Evolutionary conservation across 108 stramenopile species (phyloP), one percentile per base, ranked within the genome.

Genomic region (Nannochloropsis gaditana): DNA sequence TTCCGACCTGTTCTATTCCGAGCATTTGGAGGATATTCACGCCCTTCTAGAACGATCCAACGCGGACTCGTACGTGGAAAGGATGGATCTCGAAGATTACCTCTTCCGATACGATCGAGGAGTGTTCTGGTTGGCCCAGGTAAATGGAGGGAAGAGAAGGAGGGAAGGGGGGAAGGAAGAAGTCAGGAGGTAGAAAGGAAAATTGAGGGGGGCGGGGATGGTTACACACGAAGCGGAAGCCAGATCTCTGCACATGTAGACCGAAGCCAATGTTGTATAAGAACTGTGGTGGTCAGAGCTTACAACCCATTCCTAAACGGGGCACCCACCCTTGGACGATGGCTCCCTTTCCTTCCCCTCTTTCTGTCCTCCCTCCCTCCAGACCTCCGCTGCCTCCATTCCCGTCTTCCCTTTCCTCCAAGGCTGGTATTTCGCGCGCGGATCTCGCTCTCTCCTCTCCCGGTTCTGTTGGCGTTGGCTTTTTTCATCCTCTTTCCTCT

Each of bases 21-120:
- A 73, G 59, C 59, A 73, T 8, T 15, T 73, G 8, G 8, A 6
- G 15, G 59, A 73, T n/a, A 6, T 73, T 8, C 59, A 73, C 59
- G 3, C 59, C 2, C 59, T 73, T 6, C n/a, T 73, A n/a, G 59
- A 8, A 73, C 15, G n/a, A 73, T 4, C 59, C 19, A n/a, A n/a
- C 8, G 59, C 59, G n/a, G 59, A 73, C 59, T 73, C 59, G 5
- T 73, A 73, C n/a, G 59, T 73, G 59, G 59, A 73, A n/a, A 73
- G 59, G 2, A 73, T 73, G 59, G 59, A 73, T n/a, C 59, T 73
- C n/a, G 59, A 73, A 73, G 59, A 73, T 6, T 73, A 73, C 8
- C n/a, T 73, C 1, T 73, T 73, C 59, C 59, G 59, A 3, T 73
- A n/a, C n/a, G 59, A 73, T n/a, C 15, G 59, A 0, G 59, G 59